Conservation (phyloP, 179 eudicot species). For the Amaranthus tricolor region DNA sequence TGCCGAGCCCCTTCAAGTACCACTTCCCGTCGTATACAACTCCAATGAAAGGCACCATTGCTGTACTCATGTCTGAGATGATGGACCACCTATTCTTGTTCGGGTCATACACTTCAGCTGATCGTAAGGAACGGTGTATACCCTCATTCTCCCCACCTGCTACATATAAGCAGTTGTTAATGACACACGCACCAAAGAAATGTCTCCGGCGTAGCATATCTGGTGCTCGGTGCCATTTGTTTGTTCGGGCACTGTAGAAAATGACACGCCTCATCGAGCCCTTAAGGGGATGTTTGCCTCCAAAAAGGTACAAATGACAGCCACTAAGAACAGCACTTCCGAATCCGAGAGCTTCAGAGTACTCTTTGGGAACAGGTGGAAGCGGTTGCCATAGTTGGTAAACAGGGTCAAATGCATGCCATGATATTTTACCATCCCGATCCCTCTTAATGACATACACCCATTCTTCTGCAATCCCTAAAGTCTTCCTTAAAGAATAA, state of each 20-base stretch:
- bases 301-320: slow-evolving; percentile 77
- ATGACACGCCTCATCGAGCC: slow-evolving; percentile 94
- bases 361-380: slow-evolving; percentile 87
- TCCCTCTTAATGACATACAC: slow-evolving; percentile 79
- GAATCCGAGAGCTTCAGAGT: slow-evolving; percentile 74
- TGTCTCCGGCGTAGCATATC: slow-evolving; percentile 86
- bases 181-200: slow-evolving; percentile 85
- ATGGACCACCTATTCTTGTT: slow-evolving; percentile 78
- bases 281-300: slow-evolving; percentile 83
- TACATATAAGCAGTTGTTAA: slow-evolving; percentile 84
- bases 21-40: slow-evolving; percentile 86
- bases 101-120: slow-evolving; percentile 89
- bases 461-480: slow-evolving; percentile 79
- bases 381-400: slow-evolving; percentile 85
- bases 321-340: slow-evolving; percentile 93
- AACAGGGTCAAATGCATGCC: slow-evolving; percentile 83
- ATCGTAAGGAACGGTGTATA: slow-evolving; percentile 57
- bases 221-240: slow-evolving; percentile 93
- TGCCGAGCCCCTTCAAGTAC: slow-evolving; percentile 82
- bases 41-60: slow-evolving; percentile 84
- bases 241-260: slow-evolving; percentile 75
- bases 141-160: slow-evolving; percentile 97
- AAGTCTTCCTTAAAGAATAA: slow-evolving; percentile 61
- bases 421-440: slow-evolving; percentile 69
- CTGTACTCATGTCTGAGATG: slow-evolving; percentile 82